Base-by-base conservation (phyloP, 2,329 filamentous ascomycete species). In the Ascochyta fabae region DNA sequence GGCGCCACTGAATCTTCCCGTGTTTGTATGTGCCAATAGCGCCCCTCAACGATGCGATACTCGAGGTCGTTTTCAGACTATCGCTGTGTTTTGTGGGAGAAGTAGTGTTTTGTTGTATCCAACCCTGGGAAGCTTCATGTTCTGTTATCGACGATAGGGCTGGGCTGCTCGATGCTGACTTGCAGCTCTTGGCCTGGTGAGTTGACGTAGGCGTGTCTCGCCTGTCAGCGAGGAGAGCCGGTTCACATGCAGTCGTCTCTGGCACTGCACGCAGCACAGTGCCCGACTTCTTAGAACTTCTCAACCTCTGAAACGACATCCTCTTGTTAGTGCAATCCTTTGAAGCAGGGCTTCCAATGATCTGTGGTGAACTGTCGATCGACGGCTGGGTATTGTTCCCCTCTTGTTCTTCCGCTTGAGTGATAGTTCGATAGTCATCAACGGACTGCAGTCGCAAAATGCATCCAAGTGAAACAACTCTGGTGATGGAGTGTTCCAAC, bases 21-120 rank as follows among this genome's bases (percentile, higher is more conserved):
- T 80, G 68, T 46, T 75, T 77, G 73, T 79, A 81, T 4, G 77
- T 68, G 6, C 78, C 79, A 56, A 81, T 77, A n/a, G 65, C 74
- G 34, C 62, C 59, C 31, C 62, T 67, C n/a, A 68, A 53, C 16
- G 67, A 65, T 29, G 63, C 51, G 44, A 59, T 62, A 46, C 51
- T 60, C 12, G 61, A 53, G 33, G 65, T 61, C 26, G 64, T 69
- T 48, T 70, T 69, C 26, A 62, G 72, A 57, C 60, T 68, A 39
- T 41, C 40, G 15, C 52, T 47, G 29, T 61, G 60, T 44, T 52
- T 53, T 51, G 45, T 55, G 26, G 63, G 58, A 12, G 62, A 55
- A 26, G 48, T 51, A 22, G 62, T 59, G 36, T 58, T 59, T 56
- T 59, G 68, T 58, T 52, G 60, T 35, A 40, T 58, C 56, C 62